phyloP scores from a whole-genome alignment of 2,329 filamentous ascomycete species.

The Hypoxylon sp. region DNA sequence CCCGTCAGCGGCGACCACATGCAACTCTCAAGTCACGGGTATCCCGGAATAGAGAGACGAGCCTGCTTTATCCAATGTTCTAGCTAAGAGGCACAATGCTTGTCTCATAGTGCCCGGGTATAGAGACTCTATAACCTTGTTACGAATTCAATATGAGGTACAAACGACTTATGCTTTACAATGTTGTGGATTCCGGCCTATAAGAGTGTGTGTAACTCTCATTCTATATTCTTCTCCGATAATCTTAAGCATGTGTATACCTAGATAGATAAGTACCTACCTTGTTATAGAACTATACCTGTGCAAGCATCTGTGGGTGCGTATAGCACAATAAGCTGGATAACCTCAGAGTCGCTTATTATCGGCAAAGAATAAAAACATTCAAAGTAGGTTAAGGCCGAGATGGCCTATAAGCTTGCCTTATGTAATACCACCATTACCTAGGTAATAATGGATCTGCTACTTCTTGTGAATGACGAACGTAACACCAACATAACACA shows the following conservation, averaged over 20 bases:
- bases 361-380: background rate
- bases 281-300: no score
- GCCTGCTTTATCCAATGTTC: background rate
- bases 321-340: background rate
- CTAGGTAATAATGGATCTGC: background rate
- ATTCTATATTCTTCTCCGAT: background rate
- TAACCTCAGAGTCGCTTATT: background rate
- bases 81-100: background rate
- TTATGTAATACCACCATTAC: background rate
- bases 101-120: background rate
- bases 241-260: background rate
- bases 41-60: background rate
- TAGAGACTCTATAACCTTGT: background rate
- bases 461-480: background rate
- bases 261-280: background rate
- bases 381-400: background rate
- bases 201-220: background rate
- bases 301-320: background rate
- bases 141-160: background rate
- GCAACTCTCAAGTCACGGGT: background rate
- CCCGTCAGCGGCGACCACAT: background rate
- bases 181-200: background rate
- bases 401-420: background rate
- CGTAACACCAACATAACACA: background rate
- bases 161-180: background rate